These are phyloP conservation scores for Botrytis aclada DNA, from an alignment of 2,329 filamentous ascomycete genomes.

Conservation along the genomic window DNA sequence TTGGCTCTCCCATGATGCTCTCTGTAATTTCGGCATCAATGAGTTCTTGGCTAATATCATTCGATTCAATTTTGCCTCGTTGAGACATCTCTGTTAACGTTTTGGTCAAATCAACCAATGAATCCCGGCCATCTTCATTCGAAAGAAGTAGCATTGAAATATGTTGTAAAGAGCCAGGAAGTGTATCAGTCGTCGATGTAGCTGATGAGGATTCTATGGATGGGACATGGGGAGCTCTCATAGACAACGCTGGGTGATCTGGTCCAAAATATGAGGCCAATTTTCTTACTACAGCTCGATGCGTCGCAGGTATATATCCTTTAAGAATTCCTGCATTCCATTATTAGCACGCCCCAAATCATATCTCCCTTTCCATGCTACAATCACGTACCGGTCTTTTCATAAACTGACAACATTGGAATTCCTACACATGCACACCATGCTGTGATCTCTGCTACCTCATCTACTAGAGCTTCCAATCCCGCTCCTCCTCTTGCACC, in stretches of 20 bases:
- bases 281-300: slow-evolving; percentile 74
- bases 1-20: slow-evolving; percentile 81
- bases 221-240: slow-evolving; percentile 68
- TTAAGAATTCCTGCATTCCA: slow-evolving; percentile 71
- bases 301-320: slow-evolving; percentile 79
- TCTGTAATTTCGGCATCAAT: slow-evolving; percentile 84
- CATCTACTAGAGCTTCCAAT: slow-evolving; percentile 79
- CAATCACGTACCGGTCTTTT: slow-evolving; percentile 69
- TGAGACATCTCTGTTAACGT: slow-evolving; percentile 96
- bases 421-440: slow-evolving; percentile 93
- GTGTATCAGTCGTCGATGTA: slow-evolving; percentile 44
- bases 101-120: slow-evolving; percentile 90
- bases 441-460: slow-evolving; percentile 85
- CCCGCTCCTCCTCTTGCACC: slow-evolving; percentile 68
- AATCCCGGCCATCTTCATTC: slow-evolving; percentile 84
- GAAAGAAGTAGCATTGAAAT: slow-evolving; percentile 74
- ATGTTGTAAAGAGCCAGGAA: slow-evolving; percentile 40
- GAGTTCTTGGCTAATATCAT: slow-evolving; percentile 80
- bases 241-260: slow-evolving; percentile 66
- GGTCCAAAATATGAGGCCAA: slow-evolving; percentile 85
- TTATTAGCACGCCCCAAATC: slow-evolving; percentile 17
- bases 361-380: neutral
- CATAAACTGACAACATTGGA: slow-evolving; percentile 83
- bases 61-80: slow-evolving; percentile 72
- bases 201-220: slow-evolving; percentile 49